phyloP scores from a whole-genome alignment of 257 asterid species.

The Penstemon barbatus region DNA sequence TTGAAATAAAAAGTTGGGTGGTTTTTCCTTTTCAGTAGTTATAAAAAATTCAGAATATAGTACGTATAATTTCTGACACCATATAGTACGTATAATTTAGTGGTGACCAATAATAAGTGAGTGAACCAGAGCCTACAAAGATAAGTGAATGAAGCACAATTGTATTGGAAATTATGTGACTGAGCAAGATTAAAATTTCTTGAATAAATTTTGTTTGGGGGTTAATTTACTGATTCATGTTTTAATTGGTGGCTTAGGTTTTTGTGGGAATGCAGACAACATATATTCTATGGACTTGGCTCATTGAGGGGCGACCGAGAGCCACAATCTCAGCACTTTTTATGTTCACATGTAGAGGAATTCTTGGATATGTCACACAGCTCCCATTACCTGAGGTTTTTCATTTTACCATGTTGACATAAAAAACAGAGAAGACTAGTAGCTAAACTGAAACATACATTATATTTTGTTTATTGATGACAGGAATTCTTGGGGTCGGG shows the following conservation, averaged over 20 bases:
- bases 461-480: not conserved
- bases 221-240: not conserved
- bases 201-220: too few species aligned
- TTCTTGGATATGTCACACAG: slow-evolving; percentile 91
- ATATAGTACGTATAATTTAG: too few species aligned
- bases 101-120: too few species aligned
- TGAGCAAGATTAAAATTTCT: too few species aligned
- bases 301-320: slow-evolving; percentile 85
- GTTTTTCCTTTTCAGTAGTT: too few species aligned
- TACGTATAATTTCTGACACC: too few species aligned
- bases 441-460: not conserved
- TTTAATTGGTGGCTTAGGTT: slow-evolving; percentile 38
- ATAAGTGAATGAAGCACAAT: too few species aligned
- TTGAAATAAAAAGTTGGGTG: too few species aligned
- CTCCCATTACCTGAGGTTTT: slow-evolving; percentile 83
- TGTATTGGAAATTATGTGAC: too few species aligned
- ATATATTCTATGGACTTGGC: slow-evolving; percentile 76
- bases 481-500: slow-evolving; percentile 95
- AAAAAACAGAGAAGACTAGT: too few species aligned
- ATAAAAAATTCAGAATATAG: too few species aligned
- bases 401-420: not conserved
- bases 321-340: slow-evolving; percentile 74
- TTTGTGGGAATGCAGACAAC: slow-evolving; percentile 82
- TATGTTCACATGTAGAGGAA: slow-evolving; percentile 96
- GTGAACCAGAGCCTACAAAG: too few species aligned